Evolutionary conservation across 176 grass and related monocot genomes (phyloP).

Genomic region (Lolium perenne): DNA sequence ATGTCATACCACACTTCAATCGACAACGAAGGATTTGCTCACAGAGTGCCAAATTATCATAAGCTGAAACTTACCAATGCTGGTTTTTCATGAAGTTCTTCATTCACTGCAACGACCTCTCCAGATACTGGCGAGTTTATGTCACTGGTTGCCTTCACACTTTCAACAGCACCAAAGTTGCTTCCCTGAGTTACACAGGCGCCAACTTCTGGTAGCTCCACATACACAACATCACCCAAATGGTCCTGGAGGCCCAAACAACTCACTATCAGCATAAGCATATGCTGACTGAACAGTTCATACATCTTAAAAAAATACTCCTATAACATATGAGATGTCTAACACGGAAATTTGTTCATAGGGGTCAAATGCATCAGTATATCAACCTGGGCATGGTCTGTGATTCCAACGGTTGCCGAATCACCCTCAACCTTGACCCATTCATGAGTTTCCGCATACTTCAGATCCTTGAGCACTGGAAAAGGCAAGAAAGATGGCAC

Average conservation of each 20-base stretch:
- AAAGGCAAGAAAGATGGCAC: slow-evolving; percentile 27
- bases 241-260: slow-evolving; percentile 66
- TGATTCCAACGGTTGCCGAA: slow-evolving; percentile 89
- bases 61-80: slow-evolving; percentile 60
- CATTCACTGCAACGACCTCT: slow-evolving; percentile 78
- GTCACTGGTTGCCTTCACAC: slow-evolving; percentile 97
- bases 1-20: slow-evolving; percentile 3
- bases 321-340: not conserved
- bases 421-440: slow-evolving; percentile 88
- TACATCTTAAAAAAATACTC: no score
- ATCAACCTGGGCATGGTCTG: slow-evolving; percentile 96
- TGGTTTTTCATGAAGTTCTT: slow-evolving; percentile 57
- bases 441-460: slow-evolving; percentile 91
- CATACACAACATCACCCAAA: slow-evolving; percentile 96
- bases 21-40: not conserved
- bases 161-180: slow-evolving; percentile 91
- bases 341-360: not conserved
- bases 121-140: slow-evolving; percentile 82
- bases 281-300: slow-evolving; percentile 2
- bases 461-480: slow-evolving; percentile 88
- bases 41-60: not conserved
- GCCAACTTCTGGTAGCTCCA: slow-evolving; percentile 92
- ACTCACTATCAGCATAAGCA: slow-evolving; percentile 9
- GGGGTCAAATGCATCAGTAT: not conserved
- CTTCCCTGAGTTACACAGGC: slow-evolving; percentile 61